Evolutionary conservation across 495 filamentous ascomycete genomes (phyloP).

Genomic region (Annulohypoxylon maeteangense): DNA sequence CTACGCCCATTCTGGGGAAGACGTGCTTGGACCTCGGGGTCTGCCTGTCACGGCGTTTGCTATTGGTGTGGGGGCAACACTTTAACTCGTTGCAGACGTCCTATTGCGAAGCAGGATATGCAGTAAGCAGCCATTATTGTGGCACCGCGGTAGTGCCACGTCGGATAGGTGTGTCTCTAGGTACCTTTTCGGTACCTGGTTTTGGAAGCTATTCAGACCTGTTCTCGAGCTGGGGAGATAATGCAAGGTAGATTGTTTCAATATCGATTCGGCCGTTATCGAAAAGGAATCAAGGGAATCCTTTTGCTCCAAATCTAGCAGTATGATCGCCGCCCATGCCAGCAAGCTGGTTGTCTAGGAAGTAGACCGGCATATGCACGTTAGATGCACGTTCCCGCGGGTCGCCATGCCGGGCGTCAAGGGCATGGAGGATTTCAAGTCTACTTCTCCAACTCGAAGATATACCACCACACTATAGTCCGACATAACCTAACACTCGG

Average conservation of each 20-base stretch:
- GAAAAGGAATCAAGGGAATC: constrained; percentile 13
- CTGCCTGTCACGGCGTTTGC: constrained; percentile 41
- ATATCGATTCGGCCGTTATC: constrained; percentile 8
- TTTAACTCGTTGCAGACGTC: constrained; percentile 29
- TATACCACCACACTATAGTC: not conserved
- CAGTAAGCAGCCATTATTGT: constrained; percentile 43
- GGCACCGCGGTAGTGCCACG: constrained; percentile 33
- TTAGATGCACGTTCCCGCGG: constrained; percentile 27
- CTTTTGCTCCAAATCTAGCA: constrained; percentile 7
- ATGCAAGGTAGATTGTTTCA: constrained; percentile 9
- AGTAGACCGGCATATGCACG: constrained; percentile 19
- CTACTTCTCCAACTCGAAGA: not conserved
- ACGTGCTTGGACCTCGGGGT: constrained; percentile 38
- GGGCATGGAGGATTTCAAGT: not conserved
- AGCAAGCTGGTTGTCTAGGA: constrained; percentile 7
- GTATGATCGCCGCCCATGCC: constrained; percentile 19
- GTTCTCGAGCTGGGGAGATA: constrained; percentile 10
- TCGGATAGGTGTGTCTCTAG: constrained; percentile 23
- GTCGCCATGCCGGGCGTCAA: constrained; percentile 20
- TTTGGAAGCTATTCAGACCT: constrained; percentile 25
- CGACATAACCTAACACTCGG: not conserved
- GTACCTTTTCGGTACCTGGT: constrained; percentile 21
- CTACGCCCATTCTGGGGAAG: constrained; percentile 39
- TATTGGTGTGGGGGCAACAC: constrained; percentile 37
- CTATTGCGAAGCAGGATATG: constrained; percentile 37